phyloP scores from a whole-genome alignment of 176 grass and related monocot genomes.

The Triticum timopheevii region DNA sequence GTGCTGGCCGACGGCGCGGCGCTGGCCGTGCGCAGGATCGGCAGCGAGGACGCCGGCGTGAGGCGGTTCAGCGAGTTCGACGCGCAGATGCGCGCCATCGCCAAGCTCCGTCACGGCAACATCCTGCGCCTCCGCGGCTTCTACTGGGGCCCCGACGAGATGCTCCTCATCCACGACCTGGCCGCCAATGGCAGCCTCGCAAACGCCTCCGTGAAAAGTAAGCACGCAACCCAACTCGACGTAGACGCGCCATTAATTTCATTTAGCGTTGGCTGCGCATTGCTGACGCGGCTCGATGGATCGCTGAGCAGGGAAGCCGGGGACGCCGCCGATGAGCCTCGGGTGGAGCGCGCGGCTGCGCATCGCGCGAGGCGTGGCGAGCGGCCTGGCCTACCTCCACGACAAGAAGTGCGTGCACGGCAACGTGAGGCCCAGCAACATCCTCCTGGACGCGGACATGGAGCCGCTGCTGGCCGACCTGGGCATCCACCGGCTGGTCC shows the following conservation, averaged over 20 bases:
- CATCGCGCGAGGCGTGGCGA: slow-evolving; percentile 74
- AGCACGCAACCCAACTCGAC: background rate
- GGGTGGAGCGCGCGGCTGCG: slow-evolving; percentile 57
- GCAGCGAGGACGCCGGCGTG: slow-evolving; percentile 48
- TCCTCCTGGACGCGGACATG: slow-evolving; percentile 65
- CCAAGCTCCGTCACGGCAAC: slow-evolving; percentile 62
- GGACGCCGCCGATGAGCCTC: slow-evolving; percentile 57
- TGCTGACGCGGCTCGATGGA: background rate
- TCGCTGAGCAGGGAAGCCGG: slow-evolving; percentile 52
- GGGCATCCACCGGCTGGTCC: slow-evolving; percentile 58
- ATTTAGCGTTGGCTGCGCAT: background rate
- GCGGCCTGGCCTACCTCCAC: slow-evolving; percentile 74
- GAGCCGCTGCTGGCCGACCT: slow-evolving; percentile 79
- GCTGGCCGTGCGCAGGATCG: slow-evolving; percentile 77
- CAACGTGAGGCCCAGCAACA: slow-evolving; percentile 79
- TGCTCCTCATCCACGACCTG: slow-evolving; percentile 90
- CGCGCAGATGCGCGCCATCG: slow-evolving; percentile 62
- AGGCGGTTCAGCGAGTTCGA: slow-evolving; percentile 74
- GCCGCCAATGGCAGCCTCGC: slow-evolving; percentile 81
- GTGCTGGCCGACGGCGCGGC: slow-evolving; percentile 60
- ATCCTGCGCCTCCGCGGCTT: slow-evolving; percentile 77
- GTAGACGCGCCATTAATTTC: background rate
- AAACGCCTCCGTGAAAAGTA: slow-evolving; percentile 73
- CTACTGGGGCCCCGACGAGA: slow-evolving; percentile 91
- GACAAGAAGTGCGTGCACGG: slow-evolving; percentile 85